Evolutionary conservation across 768 basidiomycete species (phyloP).

Genomic region (Amylocystis lapponica): DNA sequence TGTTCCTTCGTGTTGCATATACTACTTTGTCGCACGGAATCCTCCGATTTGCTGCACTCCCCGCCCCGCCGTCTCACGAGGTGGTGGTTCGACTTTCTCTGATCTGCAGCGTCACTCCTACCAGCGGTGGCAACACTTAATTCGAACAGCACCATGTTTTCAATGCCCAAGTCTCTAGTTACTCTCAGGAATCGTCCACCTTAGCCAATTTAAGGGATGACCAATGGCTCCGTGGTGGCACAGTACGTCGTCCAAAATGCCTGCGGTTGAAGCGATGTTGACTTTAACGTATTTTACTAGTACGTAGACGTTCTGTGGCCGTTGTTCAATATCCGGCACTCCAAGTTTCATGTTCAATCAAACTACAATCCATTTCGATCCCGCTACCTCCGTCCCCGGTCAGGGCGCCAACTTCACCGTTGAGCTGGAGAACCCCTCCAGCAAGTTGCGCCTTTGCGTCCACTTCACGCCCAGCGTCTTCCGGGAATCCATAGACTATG

Average conservation of each 20-base stretch:
- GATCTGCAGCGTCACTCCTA: slow-evolving; percentile 23
- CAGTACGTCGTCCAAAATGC: slow-evolving; percentile 17
- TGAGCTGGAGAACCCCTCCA: slow-evolving; percentile 19
- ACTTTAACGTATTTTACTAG: not conserved
- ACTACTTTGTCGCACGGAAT: slow-evolving; percentile 8
- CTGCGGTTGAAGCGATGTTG: not conserved
- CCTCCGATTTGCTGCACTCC: slow-evolving; percentile 11
- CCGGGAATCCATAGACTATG: slow-evolving; percentile 24
- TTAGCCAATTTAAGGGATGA: slow-evolving; percentile 22
- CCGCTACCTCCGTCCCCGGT: slow-evolving; percentile 23
- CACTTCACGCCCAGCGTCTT: slow-evolving; percentile 27
- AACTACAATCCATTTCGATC: slow-evolving; percentile 25
- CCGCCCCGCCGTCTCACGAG: slow-evolving; percentile 17
- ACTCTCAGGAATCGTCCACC: slow-evolving; percentile 23
- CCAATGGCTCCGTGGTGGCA: slow-evolving; percentile 28
- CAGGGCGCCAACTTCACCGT: slow-evolving; percentile 21
- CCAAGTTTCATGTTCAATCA: slow-evolving; percentile 31
- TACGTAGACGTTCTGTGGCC: slow-evolving; percentile 26
- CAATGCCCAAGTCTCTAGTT: slow-evolving; percentile 22
- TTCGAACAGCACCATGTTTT: slow-evolving; percentile 26
- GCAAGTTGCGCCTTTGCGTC: slow-evolving; percentile 20
- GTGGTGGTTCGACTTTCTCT: slow-evolving; percentile 16
- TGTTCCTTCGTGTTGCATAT: slow-evolving; percentile 15
- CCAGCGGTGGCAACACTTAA: slow-evolving; percentile 27
- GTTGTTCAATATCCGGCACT: slow-evolving; percentile 25